Evolutionary conservation across 75 land plant genomes (phyloP), one percentile per base, ranked within the genome.

Genomic region (Isoetes taiwanensis): DNA sequence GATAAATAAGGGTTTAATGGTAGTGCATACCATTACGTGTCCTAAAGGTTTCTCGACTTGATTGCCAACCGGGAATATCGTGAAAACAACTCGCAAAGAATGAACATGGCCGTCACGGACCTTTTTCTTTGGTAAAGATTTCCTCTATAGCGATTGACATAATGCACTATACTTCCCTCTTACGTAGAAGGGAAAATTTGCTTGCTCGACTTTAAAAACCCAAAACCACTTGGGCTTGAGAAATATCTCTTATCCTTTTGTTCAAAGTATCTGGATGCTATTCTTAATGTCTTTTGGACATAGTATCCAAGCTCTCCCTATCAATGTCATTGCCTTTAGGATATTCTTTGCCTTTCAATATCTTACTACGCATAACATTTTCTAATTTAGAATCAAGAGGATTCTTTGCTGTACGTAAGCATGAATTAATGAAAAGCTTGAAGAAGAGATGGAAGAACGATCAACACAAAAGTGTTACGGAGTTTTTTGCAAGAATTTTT

Each of bases 301-400:
- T 59, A 43, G 35, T 39, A 37, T 79, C 71, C 6, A 90, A 65
- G 33, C 37, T 35, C 10, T 71, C 16, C 2, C 73, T 32, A 25
- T 77, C 60, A 2, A 88, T 62, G 2, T 57, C 79, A 38, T 63
- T 55, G 29, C 72, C 81, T 68, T 74, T 84, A 4, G 98, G 98
- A 42, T 74, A 82, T 16, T 71, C 74, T 56, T 88, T 93, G 5
- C 72, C 72, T 60, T 93, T 88, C 54, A 89, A 76, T 17, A 93
- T 69, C 35, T 76, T 76, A 64, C 68, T 77, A 19, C 75, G 80
- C 35, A 93, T 19, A 41, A 84, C 73, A 28, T 63, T 73, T 52
- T 64, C 67, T 21, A 93, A 65, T 0, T 82, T 76, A 46, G 84
- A 75, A 8, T 68, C 73, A 46, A 93, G 73, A 64, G 79, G 86